Base-by-base conservation (phyloP, 2,329 filamentous ascomycete genomes). In the Stemphylium vesicarium region DNA sequence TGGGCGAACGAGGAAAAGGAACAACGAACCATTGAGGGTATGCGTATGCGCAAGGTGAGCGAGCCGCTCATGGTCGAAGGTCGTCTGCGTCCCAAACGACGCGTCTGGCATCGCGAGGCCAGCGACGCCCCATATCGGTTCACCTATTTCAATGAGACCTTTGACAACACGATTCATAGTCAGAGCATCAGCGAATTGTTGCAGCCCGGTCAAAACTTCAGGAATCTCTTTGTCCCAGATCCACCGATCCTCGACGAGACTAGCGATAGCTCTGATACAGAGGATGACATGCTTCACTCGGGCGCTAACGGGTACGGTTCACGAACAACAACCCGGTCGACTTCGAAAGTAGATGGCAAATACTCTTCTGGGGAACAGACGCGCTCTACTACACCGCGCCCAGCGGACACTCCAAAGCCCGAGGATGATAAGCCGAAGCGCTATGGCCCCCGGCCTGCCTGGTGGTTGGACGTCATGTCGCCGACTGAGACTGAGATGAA, bases 111-210 rank as follows among this genome's bases (percentile, higher is more conserved):
- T 73, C 85, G 89, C 35, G 87, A 91, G 48, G 91, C 95, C 60
- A 93, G 96, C 57, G 94, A 97, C 62, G 87, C 89, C 0, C 95
- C 95, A 0, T 98, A 96, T 74, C 86, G 95, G 22, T 99, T 97
- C 74, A 98, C 95, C 0, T 99, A 99, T 75, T 99, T 99, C 82
- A 98, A 98, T 75, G 95, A 98, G 72, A 92, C 96, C 60, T 92
- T 98, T 51, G 89, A 92, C 68, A 96, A 91, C 74, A 99, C 95
- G 0, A 96, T 99, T 58, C 95, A 99, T 75, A 95, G 92, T 56
- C 91, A 96, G 75, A 95, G 90, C 0, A 96, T 99, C 53, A 96
- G 92, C 2, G 95, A 97, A 73, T 83, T 99, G 16, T 84, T 96
- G 8, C 92, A 96, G 64, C 88, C 91, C 0, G 95, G 92, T 5